A percentile compares a stretch with the other conserved stretches of the same genome.
Conservation (phyloP, 192 early-diverging fungal genomes). For the Coemansia erecta region DNA sequence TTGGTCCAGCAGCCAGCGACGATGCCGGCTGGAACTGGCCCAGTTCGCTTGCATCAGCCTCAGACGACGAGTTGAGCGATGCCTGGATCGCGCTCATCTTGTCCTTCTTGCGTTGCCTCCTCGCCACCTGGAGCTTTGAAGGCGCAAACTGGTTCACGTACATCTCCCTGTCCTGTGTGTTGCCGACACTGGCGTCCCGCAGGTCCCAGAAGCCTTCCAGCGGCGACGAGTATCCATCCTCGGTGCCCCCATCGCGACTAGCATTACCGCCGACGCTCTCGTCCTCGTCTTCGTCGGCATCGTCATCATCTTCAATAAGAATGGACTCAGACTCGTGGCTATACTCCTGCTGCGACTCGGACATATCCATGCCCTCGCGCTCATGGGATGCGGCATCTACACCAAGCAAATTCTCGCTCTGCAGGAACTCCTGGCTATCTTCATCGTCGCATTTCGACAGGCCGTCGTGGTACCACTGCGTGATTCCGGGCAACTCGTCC, state of each 20-base stretch:
- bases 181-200: slow-evolving; percentile 6
- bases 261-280: neutral
- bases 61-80: neutral
- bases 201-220: slow-evolving; percentile 50
- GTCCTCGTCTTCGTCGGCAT: neutral
- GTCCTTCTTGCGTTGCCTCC: slow-evolving; percentile 8
- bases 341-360: neutral
- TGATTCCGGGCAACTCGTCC: slow-evolving; percentile 10
- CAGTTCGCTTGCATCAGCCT: neutral
- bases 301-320: slow-evolving; percentile 1
- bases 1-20: neutral
- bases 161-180: slow-evolving; percentile 15
- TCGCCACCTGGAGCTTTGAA: slow-evolving; percentile 9
- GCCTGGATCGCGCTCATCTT: neutral
- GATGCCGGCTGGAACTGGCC: neutral
- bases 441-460: slow-evolving; percentile 7
- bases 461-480: slow-evolving; percentile 46
- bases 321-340: neutral
- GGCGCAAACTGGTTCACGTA: slow-evolving; percentile 45
- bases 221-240: slow-evolving; percentile 42
- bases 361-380: neutral
- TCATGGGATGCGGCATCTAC: neutral
- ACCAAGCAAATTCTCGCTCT: neutral
- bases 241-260: slow-evolving; percentile 1
- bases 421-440: neutral